phyloP scores from a whole-genome alignment of 306 rosid species.

The Dryas drummondii region DNA sequence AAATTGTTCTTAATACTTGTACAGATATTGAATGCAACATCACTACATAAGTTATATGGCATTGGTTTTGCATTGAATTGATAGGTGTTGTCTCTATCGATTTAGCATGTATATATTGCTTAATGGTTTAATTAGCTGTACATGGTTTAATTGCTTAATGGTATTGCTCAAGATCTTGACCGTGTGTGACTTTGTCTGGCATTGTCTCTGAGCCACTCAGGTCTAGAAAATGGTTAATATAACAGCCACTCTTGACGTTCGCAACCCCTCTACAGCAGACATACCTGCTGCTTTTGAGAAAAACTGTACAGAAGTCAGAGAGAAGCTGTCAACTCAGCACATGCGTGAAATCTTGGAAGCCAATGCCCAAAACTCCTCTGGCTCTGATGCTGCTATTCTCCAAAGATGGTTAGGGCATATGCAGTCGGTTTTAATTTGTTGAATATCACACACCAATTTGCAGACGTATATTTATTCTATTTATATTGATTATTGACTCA shows the following conservation, averaged over 20 bases:
- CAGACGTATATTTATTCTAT: not conserved
- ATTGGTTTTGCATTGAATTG: no score
- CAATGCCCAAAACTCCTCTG: slow-evolving; percentile 61
- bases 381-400: slow-evolving; percentile 43
- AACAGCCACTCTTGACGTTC: no score
- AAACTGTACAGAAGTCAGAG: slow-evolving; percentile 46
- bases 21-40: no score
- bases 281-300: slow-evolving; percentile 49
- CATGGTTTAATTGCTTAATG: no score
- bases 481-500: no score
- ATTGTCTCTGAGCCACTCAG: not conserved
- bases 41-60: no score
- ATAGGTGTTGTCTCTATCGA: no score
- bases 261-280: slow-evolving; percentile 11
- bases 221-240: slow-evolving; percentile 39
- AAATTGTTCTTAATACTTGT: no score
- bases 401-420: slow-evolving; percentile 48
- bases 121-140: not conserved
- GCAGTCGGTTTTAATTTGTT: not conserved
- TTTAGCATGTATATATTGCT: no score
- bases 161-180: no score
- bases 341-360: slow-evolving; percentile 55
- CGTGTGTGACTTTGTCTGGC: no score
- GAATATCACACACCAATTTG: not conserved
- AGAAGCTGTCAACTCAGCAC: slow-evolving; percentile 55